Base-by-base conservation (phyloP, 768 basidiomycete genomes). In the Tricholoma matsutake region DNA sequence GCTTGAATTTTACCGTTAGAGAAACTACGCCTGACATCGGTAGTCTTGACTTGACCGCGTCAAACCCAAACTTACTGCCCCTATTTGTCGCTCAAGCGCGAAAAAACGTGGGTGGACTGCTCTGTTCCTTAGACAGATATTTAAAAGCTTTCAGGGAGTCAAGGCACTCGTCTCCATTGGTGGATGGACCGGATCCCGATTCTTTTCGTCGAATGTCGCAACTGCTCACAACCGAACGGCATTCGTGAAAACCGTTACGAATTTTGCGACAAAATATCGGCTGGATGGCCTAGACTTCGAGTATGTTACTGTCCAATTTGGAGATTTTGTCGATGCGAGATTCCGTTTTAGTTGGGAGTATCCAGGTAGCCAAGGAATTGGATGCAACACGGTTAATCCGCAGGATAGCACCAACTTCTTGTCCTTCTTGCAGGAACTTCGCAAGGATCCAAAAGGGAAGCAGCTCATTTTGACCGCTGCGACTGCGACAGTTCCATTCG, bases 321-420 rank as follows among this genome's bases (percentile, higher is more conserved):
- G 49, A 29, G 51, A 51, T 29, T n/a, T 13, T 28, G 14, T 5
- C 13, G 4, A 20, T 32, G 20, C n/a, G 16, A 39, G 20, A 7
- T 22, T 25, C n/a, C n/a, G n/a, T 20, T 18, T 28, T 56, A 94
- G 92, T 68, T 96, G 94, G 94, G 94, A 96, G 76, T 95, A 91
- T 71, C 94, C 94, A 18, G 69, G 61, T n/a, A 70, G 75, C 6
- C 79, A 81, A 63, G 94, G 94, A 22, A 81, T 89, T 6, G 85
- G 84, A 1, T 91, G 90, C 64, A 96, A 97, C 70, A 70, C 71
- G 5, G 76, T 89, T 60, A 81, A 76, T n/a, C 32, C 75, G 0
- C 73, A 71, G 20, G 96, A 98, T 69, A 85, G 86, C 1, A 77
- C 80, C 11, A 94, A 97, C 75, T 90, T 91, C 73, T 83, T 97